These are phyloP conservation scores for Simplicillium sp. DNA, from an alignment of 2,329 filamentous ascomycete species.

Conservation along the genomic window DNA sequence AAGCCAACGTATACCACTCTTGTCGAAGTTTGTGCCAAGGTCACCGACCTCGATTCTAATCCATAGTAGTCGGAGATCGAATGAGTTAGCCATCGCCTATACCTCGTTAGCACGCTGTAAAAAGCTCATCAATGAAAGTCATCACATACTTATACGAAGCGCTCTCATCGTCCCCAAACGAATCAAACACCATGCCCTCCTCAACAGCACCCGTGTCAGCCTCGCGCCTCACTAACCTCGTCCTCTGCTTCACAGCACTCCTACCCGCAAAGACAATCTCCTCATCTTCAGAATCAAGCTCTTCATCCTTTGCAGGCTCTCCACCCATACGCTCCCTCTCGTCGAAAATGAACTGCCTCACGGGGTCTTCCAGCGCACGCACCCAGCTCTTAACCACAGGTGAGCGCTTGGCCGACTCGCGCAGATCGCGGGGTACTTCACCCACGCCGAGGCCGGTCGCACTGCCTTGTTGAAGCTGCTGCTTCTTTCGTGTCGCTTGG, in stretches of 20 bases:
- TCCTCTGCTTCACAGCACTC: conserved; percentile 44
- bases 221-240: conserved; percentile 42
- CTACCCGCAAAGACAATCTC: conserved; percentile 84
- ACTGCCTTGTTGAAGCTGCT: conserved; percentile 30
- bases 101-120: conserved; percentile 5
- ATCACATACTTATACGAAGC: conserved; percentile 70
- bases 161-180: conserved; percentile 61
- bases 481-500: conserved; percentile 34
- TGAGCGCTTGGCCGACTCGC: conserved; percentile 69
- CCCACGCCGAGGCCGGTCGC: conserved; percentile 36
- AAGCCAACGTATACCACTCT: conserved; percentile 79
- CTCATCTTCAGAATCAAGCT: conserved; percentile 47
- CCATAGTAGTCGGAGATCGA: conserved; percentile 90
- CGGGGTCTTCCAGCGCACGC: conserved; percentile 75
- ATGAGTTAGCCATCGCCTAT: conserved; percentile 83
- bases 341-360: conserved; percentile 64
- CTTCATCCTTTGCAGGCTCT: conserved; percentile 4
- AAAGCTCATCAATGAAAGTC: neutral
- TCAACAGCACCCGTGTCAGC: conserved; percentile 49
- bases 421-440: conserved; percentile 69
- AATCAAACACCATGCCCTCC: conserved; percentile 69
- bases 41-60: conserved; percentile 72
- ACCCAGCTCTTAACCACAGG: conserved; percentile 73
- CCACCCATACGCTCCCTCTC: conserved; percentile 13
- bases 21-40: conserved; percentile 58